Percentiles rank a stretch among this genome's conserved stretches.
These are phyloP conservation scores for Ustilago hordei DNA, from an alignment of 1,284 basidiomycete species.

Conservation along the genomic window DNA sequence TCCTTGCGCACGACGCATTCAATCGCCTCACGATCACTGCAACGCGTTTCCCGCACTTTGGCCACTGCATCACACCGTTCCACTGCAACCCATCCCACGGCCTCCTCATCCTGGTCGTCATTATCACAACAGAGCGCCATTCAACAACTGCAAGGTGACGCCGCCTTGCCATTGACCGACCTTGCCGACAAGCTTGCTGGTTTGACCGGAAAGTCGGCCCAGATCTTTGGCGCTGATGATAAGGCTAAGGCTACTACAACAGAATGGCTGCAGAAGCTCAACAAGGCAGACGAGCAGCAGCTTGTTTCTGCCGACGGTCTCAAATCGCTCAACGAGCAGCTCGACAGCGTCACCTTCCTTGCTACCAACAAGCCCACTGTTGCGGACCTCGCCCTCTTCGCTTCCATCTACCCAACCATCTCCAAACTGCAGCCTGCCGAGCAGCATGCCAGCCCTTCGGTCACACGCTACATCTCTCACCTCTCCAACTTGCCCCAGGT, in stretches of 20 bases:
- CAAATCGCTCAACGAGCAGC: conserved; percentile 58
- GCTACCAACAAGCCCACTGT: conserved; percentile 60
- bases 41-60: conserved; percentile 1
- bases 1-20: conserved; percentile 1
- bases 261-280: conserved; percentile 49
- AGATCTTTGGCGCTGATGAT: conserved; percentile 48
- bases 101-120: neutral
- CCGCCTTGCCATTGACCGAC: conserved; percentile 37
- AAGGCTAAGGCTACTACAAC: conserved; percentile 40
- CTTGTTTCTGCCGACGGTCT: conserved; percentile 53
- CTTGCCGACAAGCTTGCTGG: conserved; percentile 47
- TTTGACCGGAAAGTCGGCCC: conserved; percentile 41
- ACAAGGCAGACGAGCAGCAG: conserved; percentile 42
- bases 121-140: conserved; percentile 40
- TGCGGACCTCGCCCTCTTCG: conserved; percentile 67
- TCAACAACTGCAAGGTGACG: conserved; percentile 48
- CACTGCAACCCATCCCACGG: neutral
- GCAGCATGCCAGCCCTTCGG: conserved; percentile 65
- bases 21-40: neutral
- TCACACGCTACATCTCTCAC: conserved; percentile 67
- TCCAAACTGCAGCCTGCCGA: conserved; percentile 58
- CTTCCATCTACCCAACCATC: conserved; percentile 61
- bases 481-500: conserved; percentile 60
- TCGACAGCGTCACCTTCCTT: conserved; percentile 60
- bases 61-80: neutral